Evolutionary conservation across 1,284 basidiomycete genomes (phyloP), one percentile per base, ranked within the genome.

Genomic region (Rhodotorula glutinis): DNA sequence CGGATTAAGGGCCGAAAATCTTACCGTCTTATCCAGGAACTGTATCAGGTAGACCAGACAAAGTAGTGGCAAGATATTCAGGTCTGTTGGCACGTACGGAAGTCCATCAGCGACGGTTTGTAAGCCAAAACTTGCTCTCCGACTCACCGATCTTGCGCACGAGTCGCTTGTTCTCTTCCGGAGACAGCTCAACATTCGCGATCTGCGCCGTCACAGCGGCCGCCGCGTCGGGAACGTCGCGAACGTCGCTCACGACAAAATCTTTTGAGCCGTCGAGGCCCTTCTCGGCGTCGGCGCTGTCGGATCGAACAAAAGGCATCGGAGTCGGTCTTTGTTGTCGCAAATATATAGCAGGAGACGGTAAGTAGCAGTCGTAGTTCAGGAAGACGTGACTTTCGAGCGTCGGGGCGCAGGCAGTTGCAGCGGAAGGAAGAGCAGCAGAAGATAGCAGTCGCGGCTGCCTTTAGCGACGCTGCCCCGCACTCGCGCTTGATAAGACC

Each of bases 21-120:
- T n/a, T 14, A 51, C 49, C 3, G 71, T 75, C 67, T 77, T 77
- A 69, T 77, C 76, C 3, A 77, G 65, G 59, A 74, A 76, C 51
- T 78, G 77, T 13, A 77, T 60, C 21, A 73, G 43, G 17, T 75
- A 73, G 4, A 68, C 57, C 19, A 72, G 25, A 58, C 66, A 75
- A 67, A 77, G 73, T 13, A 78, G 60, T 0, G 77, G 77, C 64
- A 78, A 63, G 51, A 78, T 65, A 40, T 73, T 51, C 56, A 41
- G 21, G 69, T 78, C 57, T 58, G 47, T 17, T 5, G 5, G n/a
- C 7, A 17, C 7, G 38, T 40, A 19, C 17, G 17, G n/a, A 14
- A 27, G 53, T 27, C 4, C 10, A 43, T 16, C 17, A 30, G 27
- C 4, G 9, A 23, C 19, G 1, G 0, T 3, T 9, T 3, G 23